Evolutionary conservation across 2,329 filamentous ascomycete species (phyloP).

Genomic region (Neobulgaria alba): DNA sequence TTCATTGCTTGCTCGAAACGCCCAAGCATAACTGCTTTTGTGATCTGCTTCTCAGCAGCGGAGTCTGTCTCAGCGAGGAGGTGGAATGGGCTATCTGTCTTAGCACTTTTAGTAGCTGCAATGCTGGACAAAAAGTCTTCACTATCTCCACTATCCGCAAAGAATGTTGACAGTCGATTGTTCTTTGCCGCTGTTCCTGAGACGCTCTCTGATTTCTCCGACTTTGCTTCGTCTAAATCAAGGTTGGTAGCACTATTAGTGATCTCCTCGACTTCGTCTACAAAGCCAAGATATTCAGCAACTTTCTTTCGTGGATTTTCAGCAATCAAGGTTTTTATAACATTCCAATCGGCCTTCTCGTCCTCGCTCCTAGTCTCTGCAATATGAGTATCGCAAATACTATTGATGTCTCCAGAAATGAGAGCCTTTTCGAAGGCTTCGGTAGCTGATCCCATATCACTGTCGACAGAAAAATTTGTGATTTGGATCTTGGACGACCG

Average conservation of each 20-base stretch:
- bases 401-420: conserved; percentile 64
- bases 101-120: conserved; percentile 80
- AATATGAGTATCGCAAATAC: conserved; percentile 74
- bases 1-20: conserved; percentile 86
- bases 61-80: conserved; percentile 80
- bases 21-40: conserved; percentile 78
- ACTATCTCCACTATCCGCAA: conserved; percentile 61
- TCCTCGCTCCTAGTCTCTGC: conserved; percentile 71
- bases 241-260: conserved; percentile 32
- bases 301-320: conserved; percentile 81
- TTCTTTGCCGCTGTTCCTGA: conserved; percentile 46
- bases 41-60: conserved; percentile 76
- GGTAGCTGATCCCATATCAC: conserved; percentile 72
- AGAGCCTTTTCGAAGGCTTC: conserved; percentile 81
- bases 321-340: conserved; percentile 80
- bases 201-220: conserved; percentile 13
- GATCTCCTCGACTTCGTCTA: conserved; percentile 37
- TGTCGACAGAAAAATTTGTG: conserved; percentile 81
- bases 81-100: conserved; percentile 90
- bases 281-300: conserved; percentile 83
- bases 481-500: conserved; percentile 71
- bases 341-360: conserved; percentile 92
- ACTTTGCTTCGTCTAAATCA: conserved; percentile 35
- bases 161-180: conserved; percentile 66
- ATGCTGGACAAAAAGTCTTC: conserved; percentile 84